Evolutionary conservation across 805 yeast species (phyloP).

Genomic region (Huiozyma sinensis): DNA sequence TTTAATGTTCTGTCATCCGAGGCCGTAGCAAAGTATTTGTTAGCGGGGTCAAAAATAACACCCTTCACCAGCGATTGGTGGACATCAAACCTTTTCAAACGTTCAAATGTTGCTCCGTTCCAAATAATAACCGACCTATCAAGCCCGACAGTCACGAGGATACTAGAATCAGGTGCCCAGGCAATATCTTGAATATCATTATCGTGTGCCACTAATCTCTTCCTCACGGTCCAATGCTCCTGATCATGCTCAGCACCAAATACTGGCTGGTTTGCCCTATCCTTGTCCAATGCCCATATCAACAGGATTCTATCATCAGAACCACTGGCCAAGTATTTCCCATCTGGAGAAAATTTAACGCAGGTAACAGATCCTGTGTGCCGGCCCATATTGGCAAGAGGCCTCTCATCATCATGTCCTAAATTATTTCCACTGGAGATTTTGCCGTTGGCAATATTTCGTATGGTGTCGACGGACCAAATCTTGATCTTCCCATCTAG

Average conservation of each 20-base stretch:
- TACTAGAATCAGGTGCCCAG: conserved; percentile 92
- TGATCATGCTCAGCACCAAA: conserved; percentile 68
- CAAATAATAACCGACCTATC: conserved; percentile 89
- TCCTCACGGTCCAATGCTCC: conserved; percentile 92
- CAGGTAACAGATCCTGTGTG: conserved; percentile 96
- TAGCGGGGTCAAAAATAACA: conserved; percentile 95
- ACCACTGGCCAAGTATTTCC: conserved; percentile 84
- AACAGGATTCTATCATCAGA: conserved; percentile 87
- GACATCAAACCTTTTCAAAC: conserved; percentile 73
- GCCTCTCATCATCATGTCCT: conserved; percentile 30
- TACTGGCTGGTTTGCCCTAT: conserved; percentile 31
- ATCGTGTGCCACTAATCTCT: conserved; percentile 90
- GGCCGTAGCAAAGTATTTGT: conserved; percentile 92
- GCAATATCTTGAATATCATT: conserved; percentile 96
- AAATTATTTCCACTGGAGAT: conserved; percentile 1
- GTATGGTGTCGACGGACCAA: conserved; percentile 61
- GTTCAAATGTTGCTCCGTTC: conserved; percentile 87
- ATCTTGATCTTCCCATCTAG: conserved; percentile 83
- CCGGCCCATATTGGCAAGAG: conserved; percentile 82
- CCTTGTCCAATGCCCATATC: conserved; percentile 89
- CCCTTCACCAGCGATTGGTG: conserved; percentile 96
- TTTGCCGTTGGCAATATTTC: conserved; percentile 2
- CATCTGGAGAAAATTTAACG: conserved; percentile 86
- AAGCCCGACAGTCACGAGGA: conserved; percentile 86
- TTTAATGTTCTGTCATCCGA: conserved; percentile 91